These are phyloP conservation scores for Petunia axillaris DNA, from an alignment of 257 asterid genomes.

Conservation along the genomic window DNA sequence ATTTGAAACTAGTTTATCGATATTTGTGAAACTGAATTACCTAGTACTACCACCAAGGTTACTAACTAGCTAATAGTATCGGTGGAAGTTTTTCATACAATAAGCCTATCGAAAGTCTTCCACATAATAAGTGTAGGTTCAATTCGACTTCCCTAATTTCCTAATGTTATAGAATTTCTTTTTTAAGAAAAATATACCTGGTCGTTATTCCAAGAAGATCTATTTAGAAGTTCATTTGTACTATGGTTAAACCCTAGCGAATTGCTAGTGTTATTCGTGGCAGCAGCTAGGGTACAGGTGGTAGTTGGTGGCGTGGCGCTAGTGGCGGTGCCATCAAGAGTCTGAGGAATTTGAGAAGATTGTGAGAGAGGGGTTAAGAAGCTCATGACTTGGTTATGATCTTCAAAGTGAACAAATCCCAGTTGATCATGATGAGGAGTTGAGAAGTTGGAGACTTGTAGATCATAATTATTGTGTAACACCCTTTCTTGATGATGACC, in stretches of 20 bases:
- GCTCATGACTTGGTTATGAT: constrained; percentile 61
- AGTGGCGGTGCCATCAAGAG: constrained; percentile 22
- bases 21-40: too few relatives aligned
- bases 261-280: constrained; percentile 14
- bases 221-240: constrained; percentile 41
- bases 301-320: constrained; percentile 13
- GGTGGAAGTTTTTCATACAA: too few relatives aligned
- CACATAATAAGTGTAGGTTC: neutral
- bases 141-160: neutral
- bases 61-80: too few relatives aligned
- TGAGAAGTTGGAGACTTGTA: constrained; percentile 42
- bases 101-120: too few relatives aligned
- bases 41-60: too few relatives aligned
- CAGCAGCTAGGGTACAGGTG: constrained; percentile 33
- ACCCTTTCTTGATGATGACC: constrained; percentile 44
- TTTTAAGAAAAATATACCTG: constrained; percentile 44
- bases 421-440: constrained; percentile 47
- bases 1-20: too few relatives aligned
- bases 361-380: constrained; percentile 46
- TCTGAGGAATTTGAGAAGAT: constrained; percentile 35
- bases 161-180: constrained; percentile 20
- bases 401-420: constrained; percentile 75
- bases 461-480: constrained; percentile 51
- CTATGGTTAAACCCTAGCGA: constrained; percentile 57
- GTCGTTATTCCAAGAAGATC: constrained; percentile 69